Conservation (phyloP, 1,284 basidiomycete species). For the Ustanciosporium gigantosporum region DNA sequence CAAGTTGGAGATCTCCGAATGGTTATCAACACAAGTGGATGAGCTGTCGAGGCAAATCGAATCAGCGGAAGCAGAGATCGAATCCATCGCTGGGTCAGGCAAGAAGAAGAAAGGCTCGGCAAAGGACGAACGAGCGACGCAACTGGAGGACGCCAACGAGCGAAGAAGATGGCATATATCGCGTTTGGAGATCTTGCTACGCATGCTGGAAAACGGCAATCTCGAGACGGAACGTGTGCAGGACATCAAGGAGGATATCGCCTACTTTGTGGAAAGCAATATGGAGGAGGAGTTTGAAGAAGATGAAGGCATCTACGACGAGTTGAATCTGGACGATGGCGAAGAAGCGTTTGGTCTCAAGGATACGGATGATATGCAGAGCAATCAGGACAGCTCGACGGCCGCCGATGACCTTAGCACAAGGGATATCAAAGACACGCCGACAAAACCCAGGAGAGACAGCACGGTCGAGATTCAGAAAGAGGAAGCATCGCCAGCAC, state of each 20-base stretch:
- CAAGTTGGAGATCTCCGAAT: constrained; percentile 81
- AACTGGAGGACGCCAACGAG: constrained; percentile 88
- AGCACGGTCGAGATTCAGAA: constrained; percentile 16
- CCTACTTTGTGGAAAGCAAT: constrained; percentile 96
- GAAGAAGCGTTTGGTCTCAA: constrained; percentile 66
- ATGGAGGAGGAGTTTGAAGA: constrained; percentile 96
- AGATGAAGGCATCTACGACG: constrained; percentile 96
- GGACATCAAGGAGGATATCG: constrained; percentile 88
- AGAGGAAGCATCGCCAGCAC: constrained; percentile 22
- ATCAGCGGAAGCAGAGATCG: constrained; percentile 90
- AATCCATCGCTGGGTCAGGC: constrained; percentile 75
- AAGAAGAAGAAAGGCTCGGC: constrained; percentile 73
- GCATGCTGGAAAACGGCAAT: constrained; percentile 91
- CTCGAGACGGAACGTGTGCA: constrained; percentile 79
- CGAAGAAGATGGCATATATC: constrained; percentile 93
- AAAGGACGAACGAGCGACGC: constrained; percentile 74
- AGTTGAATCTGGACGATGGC: constrained; percentile 92
- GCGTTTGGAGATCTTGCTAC: constrained; percentile 87
- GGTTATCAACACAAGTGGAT: constrained; percentile 69
- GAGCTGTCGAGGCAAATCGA: constrained; percentile 92
- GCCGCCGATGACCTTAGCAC: constrained; percentile 61
- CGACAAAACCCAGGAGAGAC: constrained; percentile 27
- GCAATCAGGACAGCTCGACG: constrained; percentile 64
- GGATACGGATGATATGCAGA: constrained; percentile 70
- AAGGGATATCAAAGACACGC: constrained; percentile 28